Conservation (phyloP, 2,329 filamentous ascomycete species). For the Fusarium scirpi region DNA sequence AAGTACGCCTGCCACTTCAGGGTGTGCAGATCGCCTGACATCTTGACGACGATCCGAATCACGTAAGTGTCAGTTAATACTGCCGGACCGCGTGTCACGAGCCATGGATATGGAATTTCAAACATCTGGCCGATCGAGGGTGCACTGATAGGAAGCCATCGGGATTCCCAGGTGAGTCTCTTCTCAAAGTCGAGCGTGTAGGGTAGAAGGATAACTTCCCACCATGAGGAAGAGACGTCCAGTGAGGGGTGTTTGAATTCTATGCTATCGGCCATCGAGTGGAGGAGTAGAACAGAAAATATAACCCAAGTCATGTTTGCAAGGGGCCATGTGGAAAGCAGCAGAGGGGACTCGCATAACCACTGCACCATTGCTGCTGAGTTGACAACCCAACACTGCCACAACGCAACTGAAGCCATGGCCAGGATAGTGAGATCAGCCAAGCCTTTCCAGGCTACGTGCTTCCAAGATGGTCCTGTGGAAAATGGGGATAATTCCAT, state of each 20-base stretch:
- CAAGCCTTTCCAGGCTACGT: background rate
- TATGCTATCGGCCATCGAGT: background rate
- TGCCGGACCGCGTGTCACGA: rapidly evolving
- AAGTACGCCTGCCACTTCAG: background rate
- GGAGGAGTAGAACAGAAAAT: background rate
- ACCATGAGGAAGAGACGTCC: background rate
- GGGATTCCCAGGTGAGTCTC: rapidly evolving
- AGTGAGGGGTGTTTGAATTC: background rate
- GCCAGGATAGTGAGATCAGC: background rate
- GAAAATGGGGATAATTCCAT: background rate
- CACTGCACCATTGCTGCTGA: background rate
- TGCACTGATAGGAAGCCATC: too few species aligned
- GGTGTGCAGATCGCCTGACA: background rate
- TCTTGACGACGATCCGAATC: background rate
- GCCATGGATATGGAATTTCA: background rate
- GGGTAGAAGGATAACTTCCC: background rate
- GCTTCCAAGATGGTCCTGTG: background rate
- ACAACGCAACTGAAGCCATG: background rate
- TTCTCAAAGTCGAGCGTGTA: background rate
- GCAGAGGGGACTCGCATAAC: background rate
- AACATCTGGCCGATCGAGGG: background rate
- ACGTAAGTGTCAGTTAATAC: rapidly evolving
- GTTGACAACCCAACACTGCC: background rate
- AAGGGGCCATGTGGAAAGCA: background rate
- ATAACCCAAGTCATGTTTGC: background rate